A percentile compares a stretch with the other conserved stretches of the same genome.
Evolutionary conservation across 441 rosid genomes (phyloP).

Genomic region (Geranium incanum): DNA sequence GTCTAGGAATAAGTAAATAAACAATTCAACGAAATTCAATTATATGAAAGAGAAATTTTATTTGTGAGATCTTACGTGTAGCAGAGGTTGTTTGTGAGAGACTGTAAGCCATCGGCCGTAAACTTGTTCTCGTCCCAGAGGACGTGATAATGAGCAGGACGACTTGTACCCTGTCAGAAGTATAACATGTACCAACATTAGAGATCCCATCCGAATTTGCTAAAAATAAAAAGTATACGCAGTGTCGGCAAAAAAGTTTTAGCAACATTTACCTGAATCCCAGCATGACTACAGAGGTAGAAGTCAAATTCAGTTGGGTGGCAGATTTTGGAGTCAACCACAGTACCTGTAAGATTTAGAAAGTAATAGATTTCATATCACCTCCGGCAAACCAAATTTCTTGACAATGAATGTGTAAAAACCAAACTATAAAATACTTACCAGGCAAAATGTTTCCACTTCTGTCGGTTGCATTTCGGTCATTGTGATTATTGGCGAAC

Average conservation of each 20-base stretch:
- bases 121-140: constrained; percentile 83
- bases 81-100: constrained; percentile 89
- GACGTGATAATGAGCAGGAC: constrained; percentile 98
- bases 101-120: constrained; percentile 92
- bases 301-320: constrained; percentile 96
- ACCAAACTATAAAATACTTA: constrained; percentile 11
- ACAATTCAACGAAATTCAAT: neutral
- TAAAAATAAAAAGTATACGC: neutral
- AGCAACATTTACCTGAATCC: constrained; percentile 56
- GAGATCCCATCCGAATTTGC: no score
- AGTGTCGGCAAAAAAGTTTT: neutral
- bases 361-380: neutral
- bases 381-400: neutral
- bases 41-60: neutral
- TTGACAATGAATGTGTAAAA: neutral
- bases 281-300: constrained; percentile 95
- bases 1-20: neutral
- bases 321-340: constrained; percentile 86
- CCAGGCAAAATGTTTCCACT: constrained; percentile 96
- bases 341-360: constrained; percentile 52
- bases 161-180: constrained; percentile 71
- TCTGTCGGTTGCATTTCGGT: constrained; percentile 60
- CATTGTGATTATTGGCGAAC: constrained; percentile 71
- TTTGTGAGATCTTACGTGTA: constrained; percentile 36
- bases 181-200: neutral